Evolutionary conservation across 1,284 basidiomycete species (phyloP).

Genomic region (Ceratobasidium papillatum): DNA sequence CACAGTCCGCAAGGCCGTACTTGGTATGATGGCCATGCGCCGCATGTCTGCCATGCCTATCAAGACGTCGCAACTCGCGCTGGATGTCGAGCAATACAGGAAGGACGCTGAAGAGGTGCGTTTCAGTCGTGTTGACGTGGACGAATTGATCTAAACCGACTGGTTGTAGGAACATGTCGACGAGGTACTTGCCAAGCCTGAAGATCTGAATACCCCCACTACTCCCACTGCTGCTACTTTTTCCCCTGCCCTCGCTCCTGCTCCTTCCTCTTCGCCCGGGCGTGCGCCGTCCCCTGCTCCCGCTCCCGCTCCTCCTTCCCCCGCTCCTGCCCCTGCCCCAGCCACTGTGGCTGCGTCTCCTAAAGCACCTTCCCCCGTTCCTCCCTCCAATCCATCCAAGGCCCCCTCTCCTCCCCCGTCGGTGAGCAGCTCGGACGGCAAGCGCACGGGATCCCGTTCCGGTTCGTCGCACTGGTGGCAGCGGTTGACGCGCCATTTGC

Average conservation of each 20-base stretch:
- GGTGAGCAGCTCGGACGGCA: conserved; percentile 27
- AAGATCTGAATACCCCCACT: conserved; percentile 29
- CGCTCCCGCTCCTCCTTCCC: neutral
- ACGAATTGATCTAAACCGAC: neutral
- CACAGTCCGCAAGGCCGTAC: conserved; percentile 84
- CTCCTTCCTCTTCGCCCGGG: conserved; percentile 23
- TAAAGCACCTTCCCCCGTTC: conserved; percentile 18
- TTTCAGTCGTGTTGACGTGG: conserved; percentile 17
- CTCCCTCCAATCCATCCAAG: conserved; percentile 16
- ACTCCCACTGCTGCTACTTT: conserved; percentile 25
- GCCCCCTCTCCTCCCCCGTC: conserved; percentile 19
- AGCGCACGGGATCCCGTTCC: conserved; percentile 20
- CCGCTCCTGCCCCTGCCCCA: neutral
- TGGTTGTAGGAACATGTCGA: conserved; percentile 46
- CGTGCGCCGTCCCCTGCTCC: conserved; percentile 29
- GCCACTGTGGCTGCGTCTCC: neutral
- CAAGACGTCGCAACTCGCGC: conserved; percentile 63
- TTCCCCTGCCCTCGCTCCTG: conserved; percentile 3
- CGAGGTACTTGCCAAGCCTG: conserved; percentile 41
- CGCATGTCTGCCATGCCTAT: conserved; percentile 66
- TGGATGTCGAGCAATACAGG: conserved; percentile 76
- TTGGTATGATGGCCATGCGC: conserved; percentile 85
- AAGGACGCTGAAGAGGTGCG: conserved; percentile 78
- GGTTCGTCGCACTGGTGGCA: conserved; percentile 38
- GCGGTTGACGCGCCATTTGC: conserved; percentile 38